Percentiles rank a stretch among this genome's conserved stretches.
These are phyloP conservation scores for Carpinus viminea DNA, from an alignment of 306 rosid species.

Conservation along the genomic window DNA sequence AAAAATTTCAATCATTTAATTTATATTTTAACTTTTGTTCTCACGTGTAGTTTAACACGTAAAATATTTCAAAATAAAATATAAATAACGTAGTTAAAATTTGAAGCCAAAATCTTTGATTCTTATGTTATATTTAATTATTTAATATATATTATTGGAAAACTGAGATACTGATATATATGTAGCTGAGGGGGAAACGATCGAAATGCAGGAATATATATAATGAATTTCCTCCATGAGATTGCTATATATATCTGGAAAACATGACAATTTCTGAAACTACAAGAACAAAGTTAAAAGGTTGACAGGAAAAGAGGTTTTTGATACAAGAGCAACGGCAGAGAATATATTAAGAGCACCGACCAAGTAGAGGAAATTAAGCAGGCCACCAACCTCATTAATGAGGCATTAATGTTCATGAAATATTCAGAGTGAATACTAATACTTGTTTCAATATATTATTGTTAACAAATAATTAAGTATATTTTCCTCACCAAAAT, in stretches of 20 bases:
- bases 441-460: conserved; percentile 26
- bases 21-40: too few relatives aligned
- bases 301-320: not conserved
- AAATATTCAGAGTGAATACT: not conserved
- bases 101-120: too few relatives aligned
- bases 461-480: conserved; percentile 29
- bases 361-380: conserved; percentile 25
- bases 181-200: too few relatives aligned
- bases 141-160: too few relatives aligned
- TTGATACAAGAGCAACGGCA: conserved; percentile 17
- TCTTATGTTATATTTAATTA: too few relatives aligned
- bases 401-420: conserved; percentile 34
- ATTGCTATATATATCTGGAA: conserved; percentile 29
- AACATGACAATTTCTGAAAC: conserved; percentile 27
- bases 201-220: not conserved
- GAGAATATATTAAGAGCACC: conserved; percentile 19
- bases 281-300: conserved; percentile 6
- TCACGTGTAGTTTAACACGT: too few relatives aligned
- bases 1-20: too few relatives aligned
- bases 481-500: conserved; percentile 39
- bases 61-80: too few relatives aligned
- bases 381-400: conserved; percentile 48
- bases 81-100: too few relatives aligned
- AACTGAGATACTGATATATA: too few relatives aligned
- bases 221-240: conserved; percentile 13